Evolutionary conservation across 169 alveolate genomes (phyloP).

Genomic region (Cyclospora cayetanensis): DNA sequence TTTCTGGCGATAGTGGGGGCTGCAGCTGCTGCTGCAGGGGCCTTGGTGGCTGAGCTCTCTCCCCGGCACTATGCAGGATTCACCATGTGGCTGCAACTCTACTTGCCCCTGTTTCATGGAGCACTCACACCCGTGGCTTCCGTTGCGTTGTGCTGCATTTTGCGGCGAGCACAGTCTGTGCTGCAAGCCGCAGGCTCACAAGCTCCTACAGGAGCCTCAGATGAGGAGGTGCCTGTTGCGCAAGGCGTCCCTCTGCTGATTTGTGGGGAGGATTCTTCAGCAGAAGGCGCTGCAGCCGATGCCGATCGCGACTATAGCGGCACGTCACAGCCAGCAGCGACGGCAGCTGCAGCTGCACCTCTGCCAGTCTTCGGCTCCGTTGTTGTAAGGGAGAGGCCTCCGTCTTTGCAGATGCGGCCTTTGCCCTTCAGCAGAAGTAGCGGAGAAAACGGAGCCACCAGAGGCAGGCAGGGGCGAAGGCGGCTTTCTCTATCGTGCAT

Average conservation of each 20-base stretch:
- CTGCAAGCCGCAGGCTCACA: background rate
- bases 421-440: constrained; percentile 25
- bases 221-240: background rate
- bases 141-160: background rate
- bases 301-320: too few relatives aligned
- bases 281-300: constrained; percentile 20
- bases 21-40: too few relatives aligned
- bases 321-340: background rate
- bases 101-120: background rate
- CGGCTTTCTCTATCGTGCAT: background rate
- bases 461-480: background rate
- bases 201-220: background rate
- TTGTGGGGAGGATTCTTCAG: background rate
- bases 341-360: background rate
- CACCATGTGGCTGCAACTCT: constrained; percentile 23
- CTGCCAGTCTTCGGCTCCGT: background rate
- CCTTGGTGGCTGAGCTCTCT: background rate
- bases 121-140: background rate
- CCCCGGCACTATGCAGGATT: background rate
- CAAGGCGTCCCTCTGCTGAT: constrained; percentile 29
- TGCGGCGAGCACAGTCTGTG: background rate
- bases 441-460: background rate
- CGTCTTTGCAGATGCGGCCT: background rate
- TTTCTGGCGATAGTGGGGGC: background rate
- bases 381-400: background rate